Evolutionary conservation across 805 yeast species (phyloP), one percentile per base, ranked within the genome.

Genomic region (Teunomyces stri): DNA sequence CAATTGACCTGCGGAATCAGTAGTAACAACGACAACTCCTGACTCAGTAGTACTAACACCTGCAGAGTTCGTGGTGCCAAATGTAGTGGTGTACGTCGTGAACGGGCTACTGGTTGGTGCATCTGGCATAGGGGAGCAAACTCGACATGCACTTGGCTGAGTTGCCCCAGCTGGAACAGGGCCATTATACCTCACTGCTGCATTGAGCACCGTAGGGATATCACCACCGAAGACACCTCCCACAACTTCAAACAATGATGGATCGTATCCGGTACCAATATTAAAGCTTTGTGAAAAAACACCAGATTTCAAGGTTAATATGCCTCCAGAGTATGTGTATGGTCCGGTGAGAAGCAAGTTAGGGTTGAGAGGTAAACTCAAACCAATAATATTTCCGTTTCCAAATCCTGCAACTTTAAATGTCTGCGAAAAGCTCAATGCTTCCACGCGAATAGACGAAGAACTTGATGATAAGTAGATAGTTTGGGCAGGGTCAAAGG

Each of bases 341-440:
- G 52, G 47, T 3, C 4, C 11, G 7, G 18, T 10, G 5, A 36
- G 11, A 10, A 42, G n/a, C 5, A 38, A 9, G 5, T 9, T 22
- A 11, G 20, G 39, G 30, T 46, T 46, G 13, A 51, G 52, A 6
- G 52, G 39, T 6, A 45, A 25, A 52, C 53, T 52, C 40, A 60
- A 45, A 20, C 65, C 67, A 50, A 62, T 59, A 15, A 51, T 45
- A 46, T 63, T 63, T n/a, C 64, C 64, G 43, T 53, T 52, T 46
- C 68, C 68, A 50, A 54, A 64, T 15, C 66, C 66, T 21, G 57
- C 56, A 43, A 63, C 64, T 1, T 52, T 54, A 50, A 51, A 54
- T 27, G 59, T 52, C 47, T 58, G 61, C 5, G 49, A 27, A n/a
- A 45, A 40, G 40, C 51, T 51, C 43, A 55, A 52, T 33, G 62